A percentile compares a stretch with the other conserved stretches of the same genome.
phyloP scores from a whole-genome alignment of 1,139 yeast genomes.

The Kurtzmaniella quercitrusa region DNA sequence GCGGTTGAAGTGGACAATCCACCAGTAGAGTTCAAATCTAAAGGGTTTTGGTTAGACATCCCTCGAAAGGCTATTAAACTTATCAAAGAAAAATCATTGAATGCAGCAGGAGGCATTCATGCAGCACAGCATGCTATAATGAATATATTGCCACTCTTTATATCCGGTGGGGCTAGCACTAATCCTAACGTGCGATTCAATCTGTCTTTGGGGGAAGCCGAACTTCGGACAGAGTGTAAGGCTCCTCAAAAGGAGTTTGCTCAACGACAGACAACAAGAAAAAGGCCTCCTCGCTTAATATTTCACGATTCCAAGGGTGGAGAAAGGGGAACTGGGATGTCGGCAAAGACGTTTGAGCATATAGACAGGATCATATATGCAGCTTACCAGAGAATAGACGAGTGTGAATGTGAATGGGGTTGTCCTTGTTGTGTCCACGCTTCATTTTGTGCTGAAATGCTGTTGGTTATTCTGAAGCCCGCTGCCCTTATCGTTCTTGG shows the following conservation, averaged over 20 bases:
- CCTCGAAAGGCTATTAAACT: slow-evolving; percentile 60
- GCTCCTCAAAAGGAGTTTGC: slow-evolving; percentile 96
- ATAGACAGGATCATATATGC: slow-evolving; percentile 60
- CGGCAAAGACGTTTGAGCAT: slow-evolving; percentile 74
- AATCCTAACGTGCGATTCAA: slow-evolving; percentile 48
- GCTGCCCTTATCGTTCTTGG: slow-evolving; percentile 76
- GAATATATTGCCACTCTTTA: slow-evolving; percentile 64
- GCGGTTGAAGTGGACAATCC: slow-evolving; percentile 92
- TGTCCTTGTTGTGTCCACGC: slow-evolving; percentile 87
- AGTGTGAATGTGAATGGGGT: slow-evolving; percentile 80
- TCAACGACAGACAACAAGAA: slow-evolving; percentile 57
- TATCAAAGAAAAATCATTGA: slow-evolving; percentile 53
- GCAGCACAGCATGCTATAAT: slow-evolving; percentile 91
- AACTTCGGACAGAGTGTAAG: slow-evolving; percentile 87
- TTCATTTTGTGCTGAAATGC: slow-evolving; percentile 72
- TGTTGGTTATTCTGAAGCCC: slow-evolving; percentile 79
- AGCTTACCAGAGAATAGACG: slow-evolving; percentile 54
- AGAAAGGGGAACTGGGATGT: slow-evolving; percentile 69
- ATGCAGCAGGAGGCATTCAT: slow-evolving; percentile 89
- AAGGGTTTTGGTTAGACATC: slow-evolving; percentile 90
- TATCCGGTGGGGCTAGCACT: slow-evolving; percentile 36
- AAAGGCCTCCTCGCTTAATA: slow-evolving; percentile 80
- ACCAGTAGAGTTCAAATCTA: slow-evolving; percentile 62
- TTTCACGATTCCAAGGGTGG: slow-evolving; percentile 86
- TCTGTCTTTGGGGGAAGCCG: slow-evolving; percentile 47